Base-by-base conservation (phyloP, 306 rosid genomes). In the Erythrophleum fordii region DNA sequence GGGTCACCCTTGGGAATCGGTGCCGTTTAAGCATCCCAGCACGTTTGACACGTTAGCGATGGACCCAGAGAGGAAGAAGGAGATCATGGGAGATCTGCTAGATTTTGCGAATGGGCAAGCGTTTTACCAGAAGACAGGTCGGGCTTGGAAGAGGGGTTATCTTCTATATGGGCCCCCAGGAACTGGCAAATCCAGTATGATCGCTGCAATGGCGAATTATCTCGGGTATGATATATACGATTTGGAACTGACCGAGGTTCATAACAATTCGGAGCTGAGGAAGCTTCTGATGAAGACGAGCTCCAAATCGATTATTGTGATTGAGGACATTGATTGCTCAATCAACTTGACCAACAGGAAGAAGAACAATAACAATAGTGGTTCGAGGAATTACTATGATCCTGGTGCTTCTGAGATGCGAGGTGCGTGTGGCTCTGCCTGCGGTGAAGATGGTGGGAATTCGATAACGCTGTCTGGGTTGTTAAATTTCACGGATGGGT, bases 1-100 rank as follows among this genome's bases (percentile, higher is more conserved):
- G 5, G 98, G 99, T 0, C 92, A 96, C n/a, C 99, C 99, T 0
- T 96, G 98, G 99, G 99, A 96, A 60, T 96, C 99, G 0, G 98
- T 95, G 16, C 98, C 99, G 0, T 95, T 95, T 67, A 95, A 95
- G 53, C 99, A 95, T 41, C 98, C 99, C 0, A 93, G 99, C 84
- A 95, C 99, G 0, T 95, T 95, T 37, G 93, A 95, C 11, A 95
- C 99, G 0, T 73, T 95, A 44, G 99, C 99, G 3, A 93, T 95
- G 97, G 99, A 95, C 76, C 99, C 97, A 4, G 26, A 6, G 6
- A 81, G 56, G 80, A 96, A 96, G 80, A 62, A 52, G 7, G 83
- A 83, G 85, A 92, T 96, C 14, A 92, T 93, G 98, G 88, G 89
- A 2, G 99, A 96, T 82, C 88, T 96, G 28, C 29, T 13, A 8